These are phyloP conservation scores for Hypoxylon sp. DNA, from an alignment of 2,329 filamentous ascomycete genomes.

Conservation along the genomic window DNA sequence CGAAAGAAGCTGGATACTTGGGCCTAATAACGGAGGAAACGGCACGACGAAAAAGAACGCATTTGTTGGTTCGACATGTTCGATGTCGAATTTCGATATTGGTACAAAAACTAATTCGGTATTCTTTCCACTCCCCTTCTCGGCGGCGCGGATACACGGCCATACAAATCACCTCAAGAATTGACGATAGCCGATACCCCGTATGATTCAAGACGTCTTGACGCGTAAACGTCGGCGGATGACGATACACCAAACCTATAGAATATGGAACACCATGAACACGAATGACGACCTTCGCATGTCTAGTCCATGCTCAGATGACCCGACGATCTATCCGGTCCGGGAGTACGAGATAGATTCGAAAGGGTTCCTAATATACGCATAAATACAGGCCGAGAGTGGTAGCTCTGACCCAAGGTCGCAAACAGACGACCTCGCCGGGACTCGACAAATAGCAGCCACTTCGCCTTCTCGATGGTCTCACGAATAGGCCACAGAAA, in stretches of 20 bases:
- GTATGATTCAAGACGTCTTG: slow-evolving; percentile 24
- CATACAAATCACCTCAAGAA: slow-evolving; percentile 27
- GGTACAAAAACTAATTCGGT: slow-evolving; percentile 16
- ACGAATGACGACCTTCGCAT: slow-evolving; percentile 44
- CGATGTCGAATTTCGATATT: slow-evolving; percentile 15
- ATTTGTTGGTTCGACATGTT: slow-evolving; percentile 18
- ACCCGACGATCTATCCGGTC: slow-evolving; percentile 16
- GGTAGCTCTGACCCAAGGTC: slow-evolving; percentile 23
- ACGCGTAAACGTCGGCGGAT: slow-evolving; percentile 33
- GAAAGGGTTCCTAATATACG: slow-evolving; percentile 22
- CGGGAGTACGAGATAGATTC: slow-evolving; percentile 19
- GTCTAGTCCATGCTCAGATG: slow-evolving; percentile 25
- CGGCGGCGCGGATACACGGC: slow-evolving; percentile 37
- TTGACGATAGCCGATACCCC: slow-evolving; percentile 12
- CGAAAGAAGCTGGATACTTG: slow-evolving; percentile 27
- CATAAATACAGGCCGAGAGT: slow-evolving; percentile 27
- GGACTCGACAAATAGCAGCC: slow-evolving; percentile 15
- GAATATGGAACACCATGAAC: slow-evolving; percentile 45
- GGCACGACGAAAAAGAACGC: slow-evolving; percentile 3
- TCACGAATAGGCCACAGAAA: slow-evolving; percentile 12
- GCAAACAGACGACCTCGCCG: slow-evolving; percentile 23
- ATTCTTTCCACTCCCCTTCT: slow-evolving; percentile 10
- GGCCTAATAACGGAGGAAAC: slow-evolving; percentile 37
- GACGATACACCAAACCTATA: slow-evolving; percentile 40
- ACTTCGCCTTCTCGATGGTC: slow-evolving; percentile 15